These are phyloP conservation scores for Colletotrichum eremochloae DNA, from an alignment of 2,329 filamentous ascomycete genomes.

Conservation along the genomic window DNA sequence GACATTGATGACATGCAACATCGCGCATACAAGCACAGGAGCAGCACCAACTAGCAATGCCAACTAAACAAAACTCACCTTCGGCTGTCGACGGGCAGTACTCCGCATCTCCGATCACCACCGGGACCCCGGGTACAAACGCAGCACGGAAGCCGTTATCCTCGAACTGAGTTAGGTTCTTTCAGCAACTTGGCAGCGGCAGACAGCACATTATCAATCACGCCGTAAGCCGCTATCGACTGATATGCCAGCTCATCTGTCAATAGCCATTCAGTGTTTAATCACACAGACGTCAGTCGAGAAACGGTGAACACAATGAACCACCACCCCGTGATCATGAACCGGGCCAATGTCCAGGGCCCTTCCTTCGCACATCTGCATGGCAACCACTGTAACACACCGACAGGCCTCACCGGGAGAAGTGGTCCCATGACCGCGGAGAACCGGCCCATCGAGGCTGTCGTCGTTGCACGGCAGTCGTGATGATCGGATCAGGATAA, in stretches of 20 bases:
- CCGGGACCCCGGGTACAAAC: conserved; percentile 2
- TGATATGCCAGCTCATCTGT: conserved; percentile 17
- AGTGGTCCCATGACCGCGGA: conserved; percentile 35
- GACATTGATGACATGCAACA: conserved; percentile 21
- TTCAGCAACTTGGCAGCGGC: conserved; percentile 16
- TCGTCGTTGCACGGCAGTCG: conserved; percentile 25
- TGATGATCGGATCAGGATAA: conserved; percentile 17
- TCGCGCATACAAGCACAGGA: conserved; percentile 20
- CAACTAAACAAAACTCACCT: background rate
- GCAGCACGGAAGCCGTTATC: conserved; percentile 1
- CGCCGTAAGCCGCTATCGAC: conserved; percentile 7
- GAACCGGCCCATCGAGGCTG: conserved; percentile 25
- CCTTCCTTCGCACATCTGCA: background rate
- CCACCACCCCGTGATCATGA: background rate
- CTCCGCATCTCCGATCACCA: background rate
- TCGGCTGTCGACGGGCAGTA: conserved; percentile 1
- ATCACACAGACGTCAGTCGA: conserved; percentile 25
- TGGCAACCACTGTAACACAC: conserved; percentile 12
- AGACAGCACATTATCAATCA: background rate
- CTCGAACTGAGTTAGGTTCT: background rate
- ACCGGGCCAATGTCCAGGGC: background rate
- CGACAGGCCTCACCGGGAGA: conserved; percentile 23
- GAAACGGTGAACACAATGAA: conserved; percentile 27
- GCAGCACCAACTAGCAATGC: background rate
- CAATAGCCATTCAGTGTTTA: conserved; percentile 4